Percentiles rank a stretch among this genome's conserved stretches.
Evolutionary conservation across 2,329 filamentous ascomycete species (phyloP).

Genomic region (Aspergillus intermedius): DNA sequence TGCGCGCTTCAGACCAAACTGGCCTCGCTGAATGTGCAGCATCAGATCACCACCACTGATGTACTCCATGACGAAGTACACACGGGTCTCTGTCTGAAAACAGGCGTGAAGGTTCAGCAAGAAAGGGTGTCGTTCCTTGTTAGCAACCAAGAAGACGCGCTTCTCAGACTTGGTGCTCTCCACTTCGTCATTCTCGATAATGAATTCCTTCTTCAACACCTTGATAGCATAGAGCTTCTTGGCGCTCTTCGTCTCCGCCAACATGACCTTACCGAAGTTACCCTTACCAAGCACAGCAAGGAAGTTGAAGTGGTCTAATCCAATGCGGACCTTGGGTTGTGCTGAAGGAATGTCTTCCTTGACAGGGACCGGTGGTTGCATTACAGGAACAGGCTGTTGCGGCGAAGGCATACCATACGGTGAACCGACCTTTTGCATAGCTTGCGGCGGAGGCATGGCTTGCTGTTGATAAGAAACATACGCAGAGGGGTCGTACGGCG

Average conservation of each 20-base stretch:
- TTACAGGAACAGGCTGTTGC: constrained; percentile 15
- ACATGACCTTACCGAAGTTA: constrained; percentile 99
- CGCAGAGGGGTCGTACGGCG: constrained; percentile 38
- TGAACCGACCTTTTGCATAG: constrained; percentile 19
- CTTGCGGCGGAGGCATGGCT: constrained; percentile 20
- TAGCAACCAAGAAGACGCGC: constrained; percentile 92
- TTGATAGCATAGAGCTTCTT: constrained; percentile 97
- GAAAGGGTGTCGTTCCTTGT: constrained; percentile 95
- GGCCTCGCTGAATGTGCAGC: constrained; percentile 95
- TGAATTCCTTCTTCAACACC: constrained; percentile 98
- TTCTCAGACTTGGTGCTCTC: constrained; percentile 98
- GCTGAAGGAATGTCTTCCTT: constrained; percentile 27
- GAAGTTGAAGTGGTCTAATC: constrained; percentile 98
- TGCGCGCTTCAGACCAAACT: constrained; percentile 90
- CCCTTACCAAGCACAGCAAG: constrained; percentile 95
- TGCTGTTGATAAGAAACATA: constrained; percentile 35
- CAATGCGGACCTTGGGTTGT: constrained; percentile 60
- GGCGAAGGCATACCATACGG: constrained; percentile 24
- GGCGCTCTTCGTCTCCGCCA: constrained; percentile 90
- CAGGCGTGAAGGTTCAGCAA: constrained; percentile 90
- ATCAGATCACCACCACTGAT: constrained; percentile 97
- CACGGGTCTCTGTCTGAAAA: constrained; percentile 96
- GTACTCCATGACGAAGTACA: constrained; percentile 99
- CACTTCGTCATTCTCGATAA: constrained; percentile 98
- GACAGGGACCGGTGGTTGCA: constrained; percentile 17